Conservation (phyloP, 2,329 filamentous ascomycete genomes). For the Fusarium sp. region DNA sequence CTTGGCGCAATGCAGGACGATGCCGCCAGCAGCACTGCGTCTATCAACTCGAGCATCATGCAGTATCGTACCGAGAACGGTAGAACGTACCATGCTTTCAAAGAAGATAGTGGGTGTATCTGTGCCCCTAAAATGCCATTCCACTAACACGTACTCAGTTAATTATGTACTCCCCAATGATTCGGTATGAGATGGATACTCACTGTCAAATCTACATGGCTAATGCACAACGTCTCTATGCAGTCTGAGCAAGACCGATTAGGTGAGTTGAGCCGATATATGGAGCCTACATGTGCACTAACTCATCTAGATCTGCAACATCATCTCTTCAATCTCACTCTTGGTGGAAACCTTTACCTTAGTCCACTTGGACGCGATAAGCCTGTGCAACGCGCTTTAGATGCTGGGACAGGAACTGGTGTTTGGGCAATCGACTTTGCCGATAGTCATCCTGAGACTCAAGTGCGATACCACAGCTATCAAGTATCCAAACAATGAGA, state of each 20-base stretch:
- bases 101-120: conserved; percentile 45
- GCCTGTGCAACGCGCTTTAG: conserved; percentile 53
- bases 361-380: conserved; percentile 45
- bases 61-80: conserved; percentile 56
- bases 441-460: conserved; percentile 50
- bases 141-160: conserved; percentile 7
- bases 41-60: conserved; percentile 55
- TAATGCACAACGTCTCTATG: conserved; percentile 12
- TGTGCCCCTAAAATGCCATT: rapidly evolving
- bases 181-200: conserved; percentile 33
- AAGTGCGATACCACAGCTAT: conserved; percentile 22
- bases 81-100: conserved; percentile 55
- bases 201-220: conserved; percentile 3
- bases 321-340: conserved; percentile 52
- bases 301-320: conserved; percentile 53
- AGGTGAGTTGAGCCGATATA: conserved; percentile 28
- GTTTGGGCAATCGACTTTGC: conserved; percentile 61
- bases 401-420: conserved; percentile 65
- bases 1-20: conserved; percentile 39
- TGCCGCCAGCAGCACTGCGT: conserved; percentile 49
- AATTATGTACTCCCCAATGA: conserved; percentile 52
- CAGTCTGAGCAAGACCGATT: conserved; percentile 52
- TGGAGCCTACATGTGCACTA: rapidly evolving
- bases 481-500: rapidly evolving
- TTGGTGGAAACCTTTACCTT: conserved; percentile 50